phyloP scores from a whole-genome alignment of 2,329 filamentous ascomycete species.

The Ceratocystis alfenasii region DNA sequence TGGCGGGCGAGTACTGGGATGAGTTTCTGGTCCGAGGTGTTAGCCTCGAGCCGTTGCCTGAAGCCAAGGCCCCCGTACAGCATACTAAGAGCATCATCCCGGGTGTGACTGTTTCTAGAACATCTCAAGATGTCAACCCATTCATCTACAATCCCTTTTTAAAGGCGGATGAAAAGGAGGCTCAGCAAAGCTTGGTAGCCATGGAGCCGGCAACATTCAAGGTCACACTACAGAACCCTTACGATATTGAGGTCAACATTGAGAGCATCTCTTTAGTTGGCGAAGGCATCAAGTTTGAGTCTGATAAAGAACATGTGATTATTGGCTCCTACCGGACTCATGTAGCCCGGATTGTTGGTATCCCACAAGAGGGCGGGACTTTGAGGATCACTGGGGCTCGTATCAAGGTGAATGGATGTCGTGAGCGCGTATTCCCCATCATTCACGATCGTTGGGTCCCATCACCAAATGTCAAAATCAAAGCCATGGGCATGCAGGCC shows the following conservation, averaged over 20 bases:
- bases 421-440: conserved; percentile 71
- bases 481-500: conserved; percentile 55
- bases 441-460: conserved; percentile 67
- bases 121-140: conserved; percentile 58
- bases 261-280: conserved; percentile 67
- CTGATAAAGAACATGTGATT: conserved; percentile 49
- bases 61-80: conserved; percentile 50
- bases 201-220: conserved; percentile 66
- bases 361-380: conserved; percentile 52
- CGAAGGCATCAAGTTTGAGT: conserved; percentile 60
- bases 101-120: conserved; percentile 38
- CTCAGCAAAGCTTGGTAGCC: conserved; percentile 62
- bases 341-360: conserved; percentile 58
- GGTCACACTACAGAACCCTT: conserved; percentile 84
- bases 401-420: conserved; percentile 69
- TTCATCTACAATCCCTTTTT: conserved; percentile 94
- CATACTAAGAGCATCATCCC: conserved; percentile 48
- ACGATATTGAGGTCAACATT: conserved; percentile 82
- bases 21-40: conserved; percentile 79
- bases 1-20: conserved; percentile 89
- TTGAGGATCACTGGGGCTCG: conserved; percentile 66
- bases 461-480: conserved; percentile 58
- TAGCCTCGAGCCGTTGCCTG: conserved; percentile 52
- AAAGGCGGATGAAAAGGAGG: conserved; percentile 44
- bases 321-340: conserved; percentile 78